Base-by-base conservation (phyloP, 108 stramenopile genomes). In the Nitzschia inconspicua region DNA sequence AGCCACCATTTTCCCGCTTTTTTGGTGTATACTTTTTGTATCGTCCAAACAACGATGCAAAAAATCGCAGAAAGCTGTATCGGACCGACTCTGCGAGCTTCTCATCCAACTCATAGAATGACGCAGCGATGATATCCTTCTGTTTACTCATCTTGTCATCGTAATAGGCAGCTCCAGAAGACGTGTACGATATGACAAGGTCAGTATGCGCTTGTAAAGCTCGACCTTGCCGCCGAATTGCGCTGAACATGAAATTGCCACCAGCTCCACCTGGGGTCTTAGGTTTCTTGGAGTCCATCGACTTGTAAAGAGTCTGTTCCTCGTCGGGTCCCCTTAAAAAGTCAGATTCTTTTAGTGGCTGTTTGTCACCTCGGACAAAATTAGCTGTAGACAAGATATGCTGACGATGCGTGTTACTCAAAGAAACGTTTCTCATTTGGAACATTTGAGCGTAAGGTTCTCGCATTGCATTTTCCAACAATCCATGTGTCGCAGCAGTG, bases 1-100 rank as follows among this genome's bases (percentile, higher is more conserved):
- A 34, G 14, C 46, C 57, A n/a, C n/a, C n/a, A n/a, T n/a, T n/a
- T n/a, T n/a, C n/a, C n/a, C n/a, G n/a, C n/a, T n/a, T n/a, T 34
- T 72, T 53, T 10, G 48, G 48, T 29, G 75, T 37, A 59, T 69
- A 84, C 31, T 71, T 50, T 34, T 80, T 69, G 61, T 91, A 94
- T 7, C 63, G 36, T 13, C 65, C 35, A 32, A 94, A 76, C 11
- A 81, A 47, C 3, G 79, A 60, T 3, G 82, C 67, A 60, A 88
- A 89, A 66, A 94, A 89, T 5, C 79, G 68, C 11, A 94, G 49
- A 50, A 94, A 89, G n/a, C 76, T 73, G 41, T 68, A 67, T n/a
- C 88, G 73, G 49, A 86, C 68, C 4, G 34, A 26, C 26, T 46
- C 11, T 4, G 35, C 44, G 13, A 62, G 25, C 9, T 48, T 29